A percentile compares a stretch with the other conserved stretches of the same genome.
These are phyloP conservation scores for Scheffersomyces cryptocercus DNA, from an alignment of 1,139 yeast species.

Conservation along the genomic window DNA sequence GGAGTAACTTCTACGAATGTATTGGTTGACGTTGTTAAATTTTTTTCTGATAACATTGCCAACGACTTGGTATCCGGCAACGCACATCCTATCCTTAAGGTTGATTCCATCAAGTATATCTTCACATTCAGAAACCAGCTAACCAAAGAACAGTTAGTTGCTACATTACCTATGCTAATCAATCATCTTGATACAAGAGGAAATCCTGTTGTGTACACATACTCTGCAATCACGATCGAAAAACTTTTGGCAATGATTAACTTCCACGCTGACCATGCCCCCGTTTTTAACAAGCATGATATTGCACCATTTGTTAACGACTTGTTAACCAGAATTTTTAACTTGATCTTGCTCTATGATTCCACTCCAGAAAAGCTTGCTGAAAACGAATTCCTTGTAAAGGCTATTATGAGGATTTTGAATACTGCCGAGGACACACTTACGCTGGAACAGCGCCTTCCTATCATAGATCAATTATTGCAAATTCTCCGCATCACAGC, in stretches of 20 bases:
- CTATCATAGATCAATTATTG: slow-evolving; percentile 65
- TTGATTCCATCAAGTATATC: slow-evolving; percentile 91
- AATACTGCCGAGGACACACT: slow-evolving; percentile 70
- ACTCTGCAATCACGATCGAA: slow-evolving; percentile 91
- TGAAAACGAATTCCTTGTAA: slow-evolving; percentile 92
- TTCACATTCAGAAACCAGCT: slow-evolving; percentile 90
- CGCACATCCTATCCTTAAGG: slow-evolving; percentile 72
- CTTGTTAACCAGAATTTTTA: slow-evolving; percentile 65
- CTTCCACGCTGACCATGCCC: slow-evolving; percentile 45
- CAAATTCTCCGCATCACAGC: slow-evolving; percentile 70
- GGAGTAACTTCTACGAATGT: slow-evolving; percentile 91
- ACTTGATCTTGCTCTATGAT: slow-evolving; percentile 59
- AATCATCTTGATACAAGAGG: slow-evolving; percentile 56
- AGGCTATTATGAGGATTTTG: slow-evolving; percentile 81
- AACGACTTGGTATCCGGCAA: slow-evolving; percentile 62
- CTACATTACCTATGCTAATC: slow-evolving; percentile 80
- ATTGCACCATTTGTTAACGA: slow-evolving; percentile 49
- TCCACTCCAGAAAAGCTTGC: slow-evolving; percentile 85
- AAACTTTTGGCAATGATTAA: slow-evolving; percentile 75
- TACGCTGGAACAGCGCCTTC: slow-evolving; percentile 30
- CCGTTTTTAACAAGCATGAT: slow-evolving; percentile 72
- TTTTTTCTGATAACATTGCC: slow-evolving; percentile 79
- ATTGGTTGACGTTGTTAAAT: slow-evolving; percentile 81
- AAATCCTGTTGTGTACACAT: slow-evolving; percentile 87
- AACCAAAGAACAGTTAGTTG: slow-evolving; percentile 77